Evolutionary conservation across 352 stramenopile genomes (phyloP), one percentile per base, ranked within the genome.

Genomic region (Phytophthora meadii): DNA sequence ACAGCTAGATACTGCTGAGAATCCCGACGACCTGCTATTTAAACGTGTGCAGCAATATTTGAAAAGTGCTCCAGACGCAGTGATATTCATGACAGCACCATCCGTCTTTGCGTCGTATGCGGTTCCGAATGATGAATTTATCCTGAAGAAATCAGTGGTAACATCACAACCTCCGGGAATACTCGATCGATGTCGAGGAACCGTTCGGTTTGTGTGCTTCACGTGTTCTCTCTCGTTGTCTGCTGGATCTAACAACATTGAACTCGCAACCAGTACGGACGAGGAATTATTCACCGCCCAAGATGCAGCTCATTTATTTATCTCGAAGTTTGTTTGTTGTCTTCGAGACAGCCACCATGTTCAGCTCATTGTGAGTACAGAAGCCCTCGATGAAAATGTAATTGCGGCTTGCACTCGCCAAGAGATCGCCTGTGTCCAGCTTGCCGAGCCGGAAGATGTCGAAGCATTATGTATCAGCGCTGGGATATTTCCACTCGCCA

Each of bases 351-450:
- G 14, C 5, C 42, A 74, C 24, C 19, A 63, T 10, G 53, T 93
- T 14, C 54, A 70, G 9, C 57, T 94, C 15, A 1, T 94, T 4
- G 54, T 93, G 6, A 79, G 68, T 37, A 81, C 76, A 0, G 72
- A 89, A 49, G 65, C 61, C 4, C 53, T 90, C 9, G 69, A 82
- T 6, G 72, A 81, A 37, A 65, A 74, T 8, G 64, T 90, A 10
- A 72, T 79, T 2, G 73, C 75, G 7, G 58, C 63, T 1, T 93
- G 82, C 57, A 75, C 68, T 9, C 71, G 64, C 1, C 65, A 84
- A 1, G 56, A 51, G 10, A 82, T 93, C 22, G 81, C 79, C 14
- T 93, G 84, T 36, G 72, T 93, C 7, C 79, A 90, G 46, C 80
- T 80, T 37, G 77, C 70, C 3, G 86, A 92, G 36, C 54, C 61